These are phyloP conservation scores for Dittrichia graveolens DNA, from an alignment of 129 eudicot species.

Conservation along the genomic window DNA sequence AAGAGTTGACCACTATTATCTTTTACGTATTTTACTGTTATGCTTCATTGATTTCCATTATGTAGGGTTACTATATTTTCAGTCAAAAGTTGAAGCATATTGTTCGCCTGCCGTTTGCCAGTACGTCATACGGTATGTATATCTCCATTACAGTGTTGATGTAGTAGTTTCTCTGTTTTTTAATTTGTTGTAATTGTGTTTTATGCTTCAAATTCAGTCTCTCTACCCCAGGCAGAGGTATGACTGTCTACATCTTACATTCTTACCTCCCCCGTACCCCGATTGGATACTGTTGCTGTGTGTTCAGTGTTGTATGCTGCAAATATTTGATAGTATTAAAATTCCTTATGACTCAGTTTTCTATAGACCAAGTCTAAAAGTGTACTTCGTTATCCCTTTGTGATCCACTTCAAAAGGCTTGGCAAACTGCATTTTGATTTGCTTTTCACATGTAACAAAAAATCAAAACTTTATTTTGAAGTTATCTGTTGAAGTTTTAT, in stretches of 20 bases:
- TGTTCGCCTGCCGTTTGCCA: conserved; percentile 86
- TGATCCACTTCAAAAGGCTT: conserved; percentile 11
- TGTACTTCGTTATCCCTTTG: not conserved
- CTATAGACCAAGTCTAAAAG: not conserved
- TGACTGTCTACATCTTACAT: too few species aligned
- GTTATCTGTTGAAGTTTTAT: too few species aligned
- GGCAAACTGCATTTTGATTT: conserved; percentile 3
- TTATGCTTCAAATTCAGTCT: not conserved
- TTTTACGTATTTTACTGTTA: not conserved
- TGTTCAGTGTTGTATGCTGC: too few species aligned
- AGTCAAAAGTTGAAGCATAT: conserved; percentile 96
- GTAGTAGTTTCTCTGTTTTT: not conserved
- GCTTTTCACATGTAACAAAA: conserved; percentile 9
- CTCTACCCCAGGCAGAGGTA: too few species aligned
- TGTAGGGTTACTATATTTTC: conserved; percentile 92
- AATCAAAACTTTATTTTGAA: not conserved
- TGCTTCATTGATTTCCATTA: conserved; percentile 27
- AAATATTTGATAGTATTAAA: too few species aligned
- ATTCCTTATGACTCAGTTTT: too few species aligned
- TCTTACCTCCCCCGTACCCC: too few species aligned
- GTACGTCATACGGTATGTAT: conserved; percentile 77
- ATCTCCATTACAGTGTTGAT: conserved; percentile 5
- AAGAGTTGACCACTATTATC: not conserved
- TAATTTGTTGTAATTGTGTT: not conserved
- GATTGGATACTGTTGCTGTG: too few species aligned